phyloP scores from a whole-genome alignment of 306 rosid genomes.

The Betula pendula region DNA sequence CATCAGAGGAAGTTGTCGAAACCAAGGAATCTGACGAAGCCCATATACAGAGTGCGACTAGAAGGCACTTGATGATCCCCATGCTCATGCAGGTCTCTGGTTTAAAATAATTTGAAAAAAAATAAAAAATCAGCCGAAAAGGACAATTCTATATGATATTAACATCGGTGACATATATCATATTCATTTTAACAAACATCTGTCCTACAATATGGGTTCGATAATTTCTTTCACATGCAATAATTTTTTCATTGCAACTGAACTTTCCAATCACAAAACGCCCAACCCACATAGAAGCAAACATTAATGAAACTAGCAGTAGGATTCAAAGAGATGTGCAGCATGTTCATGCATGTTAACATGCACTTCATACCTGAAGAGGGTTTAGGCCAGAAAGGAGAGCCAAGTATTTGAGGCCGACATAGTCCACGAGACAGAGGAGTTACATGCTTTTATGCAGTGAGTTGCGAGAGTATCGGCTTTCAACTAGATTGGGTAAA shows the following conservation, averaged over 20 bases:
- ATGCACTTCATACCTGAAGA: background rate
- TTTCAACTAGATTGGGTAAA: background rate
- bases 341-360: too few species aligned
- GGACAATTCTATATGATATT: background rate
- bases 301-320: background rate
- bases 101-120: background rate
- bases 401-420: background rate
- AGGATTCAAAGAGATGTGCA: background rate
- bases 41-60: conserved; percentile 29
- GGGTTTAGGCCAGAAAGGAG: background rate
- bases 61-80: conserved; percentile 23
- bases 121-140: background rate
- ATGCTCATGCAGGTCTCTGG: conserved; percentile 17
- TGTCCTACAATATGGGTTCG: background rate
- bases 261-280: background rate
- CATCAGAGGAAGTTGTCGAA: conserved; percentile 27
- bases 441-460: background rate
- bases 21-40: conserved; percentile 16
- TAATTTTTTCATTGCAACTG: background rate
- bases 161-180: background rate
- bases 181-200: background rate
- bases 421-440: background rate
- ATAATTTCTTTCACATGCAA: background rate
- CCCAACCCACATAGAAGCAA: background rate
- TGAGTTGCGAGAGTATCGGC: background rate